Evolutionary conservation across 2,329 filamentous ascomycete species (phyloP), one percentile per base, ranked within the genome.

Genomic region (Neonectria hederae): DNA sequence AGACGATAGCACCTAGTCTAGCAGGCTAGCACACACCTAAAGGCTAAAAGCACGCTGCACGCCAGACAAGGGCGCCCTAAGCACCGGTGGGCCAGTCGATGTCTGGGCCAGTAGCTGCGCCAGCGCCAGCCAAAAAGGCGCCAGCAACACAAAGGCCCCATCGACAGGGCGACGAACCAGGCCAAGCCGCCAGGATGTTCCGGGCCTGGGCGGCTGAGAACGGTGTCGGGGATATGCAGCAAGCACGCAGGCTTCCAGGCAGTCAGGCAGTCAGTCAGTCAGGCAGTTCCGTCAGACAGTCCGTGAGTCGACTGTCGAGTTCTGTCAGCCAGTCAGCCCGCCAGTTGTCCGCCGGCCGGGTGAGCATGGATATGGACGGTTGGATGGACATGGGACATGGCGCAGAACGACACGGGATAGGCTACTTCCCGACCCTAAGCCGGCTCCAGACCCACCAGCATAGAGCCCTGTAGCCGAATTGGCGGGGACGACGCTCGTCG

Each of bases 111-210:
- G 61, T 58, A 59, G 60, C 65, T 67, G 52, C 63, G 65, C 63
- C 69, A 69, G 62, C 63, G 66, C 66, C 69, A 71, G 66, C 68
- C 61, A 62, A 62, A 71, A 61, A 48, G 67, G 62, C 69, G 65
- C 67, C 70, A 72, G 65, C 62, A 53, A 68, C 56, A 68, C 56
- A 57, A 69, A 43, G 58, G 65, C 64, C 45, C 68, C 65, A 68
- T 68, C 67, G 48, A 69, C 69, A 65, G 45, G 70, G 67, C 65
- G 65, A 59, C 65, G 62, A 68, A 69, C 69, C 61, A 42, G n/a
- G n/a, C 38, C 35, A 38, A 38, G 14, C 35, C 35, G 35, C 35
- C 38, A 68, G 71, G 71, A 54, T 65, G 48, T 51, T 64, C 67
- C 63, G 56, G 70, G 62, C 54, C 62, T 58, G 61, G 66, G 62